phyloP scores from a whole-genome alignment of 1,284 basidiomycete genomes.

The Golubevia pallescens region DNA sequence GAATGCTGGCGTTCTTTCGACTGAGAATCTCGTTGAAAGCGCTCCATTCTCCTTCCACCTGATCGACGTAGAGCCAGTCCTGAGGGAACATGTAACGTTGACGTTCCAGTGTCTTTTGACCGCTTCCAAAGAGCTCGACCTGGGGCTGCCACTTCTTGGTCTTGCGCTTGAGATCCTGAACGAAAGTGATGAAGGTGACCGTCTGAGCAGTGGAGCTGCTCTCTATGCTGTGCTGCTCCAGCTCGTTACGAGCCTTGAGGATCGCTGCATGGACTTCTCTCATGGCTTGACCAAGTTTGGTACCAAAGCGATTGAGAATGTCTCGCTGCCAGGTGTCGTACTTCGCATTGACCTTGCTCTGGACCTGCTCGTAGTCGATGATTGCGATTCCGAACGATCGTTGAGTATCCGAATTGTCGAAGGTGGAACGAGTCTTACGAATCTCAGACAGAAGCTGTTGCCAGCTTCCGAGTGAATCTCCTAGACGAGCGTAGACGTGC shows the following conservation, averaged over 20 bases:
- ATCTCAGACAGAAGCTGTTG: constrained; percentile 92
- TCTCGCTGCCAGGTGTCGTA: constrained; percentile 98
- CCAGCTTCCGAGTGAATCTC: constrained; percentile 90
- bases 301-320: constrained; percentile 86
- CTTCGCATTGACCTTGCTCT: constrained; percentile 95
- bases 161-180: constrained; percentile 97
- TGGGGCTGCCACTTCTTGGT: constrained; percentile 95
- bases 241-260: constrained; percentile 86
- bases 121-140: constrained; percentile 89
- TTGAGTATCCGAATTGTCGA: constrained; percentile 93
- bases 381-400: constrained; percentile 87
- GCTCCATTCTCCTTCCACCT: constrained; percentile 95
- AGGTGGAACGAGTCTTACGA: constrained; percentile 91
- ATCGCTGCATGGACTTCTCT: constrained; percentile 94
- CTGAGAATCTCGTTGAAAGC: constrained; percentile 97
- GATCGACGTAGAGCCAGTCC: constrained; percentile 98
- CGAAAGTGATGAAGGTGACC: constrained; percentile 98
- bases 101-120: constrained; percentile 94
- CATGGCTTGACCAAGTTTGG: constrained; percentile 90
- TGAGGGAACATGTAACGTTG: constrained; percentile 95
- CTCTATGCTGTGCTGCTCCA: constrained; percentile 83
- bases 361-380: constrained; percentile 97
- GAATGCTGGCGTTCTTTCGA: constrained; percentile 96
- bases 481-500: constrained; percentile 90
- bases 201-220: constrained; percentile 82